phyloP scores from a whole-genome alignment of 2,329 filamentous ascomycete species.

The Phaeosphaeriaceae sp. region DNA sequence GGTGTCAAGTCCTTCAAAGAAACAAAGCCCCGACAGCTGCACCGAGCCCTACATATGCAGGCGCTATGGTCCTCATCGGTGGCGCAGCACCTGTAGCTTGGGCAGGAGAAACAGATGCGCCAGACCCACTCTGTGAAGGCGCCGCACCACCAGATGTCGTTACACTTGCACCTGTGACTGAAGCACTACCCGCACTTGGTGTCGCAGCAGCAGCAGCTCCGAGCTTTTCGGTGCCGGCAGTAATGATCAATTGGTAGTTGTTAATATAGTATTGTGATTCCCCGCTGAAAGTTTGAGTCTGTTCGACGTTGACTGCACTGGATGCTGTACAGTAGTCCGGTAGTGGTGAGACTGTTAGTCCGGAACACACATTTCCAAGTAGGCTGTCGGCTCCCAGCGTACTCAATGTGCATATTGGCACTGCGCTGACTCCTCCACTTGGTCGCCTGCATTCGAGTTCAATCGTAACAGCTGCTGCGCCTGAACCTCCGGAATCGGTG shows the following conservation, averaged over 20 bases:
- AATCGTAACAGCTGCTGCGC: slow-evolving; percentile 14
- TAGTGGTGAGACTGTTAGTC: slow-evolving; percentile 6
- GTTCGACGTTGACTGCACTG: slow-evolving; percentile 4
- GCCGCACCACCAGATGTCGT: slow-evolving; percentile 5
- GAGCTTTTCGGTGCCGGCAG: slow-evolving; percentile 36
- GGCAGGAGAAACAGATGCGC: slow-evolving; percentile 3
- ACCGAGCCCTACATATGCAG: slow-evolving; percentile 38
- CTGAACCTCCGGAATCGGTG: slow-evolving; percentile 5
- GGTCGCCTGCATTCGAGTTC: slow-evolving; percentile 19
- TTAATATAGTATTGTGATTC: slow-evolving; percentile 19
- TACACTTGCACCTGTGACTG: slow-evolving; percentile 9
- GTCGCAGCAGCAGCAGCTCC: slow-evolving; percentile 30
- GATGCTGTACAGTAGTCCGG: slow-evolving; percentile 17
- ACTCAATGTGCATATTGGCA: slow-evolving; percentile 23
- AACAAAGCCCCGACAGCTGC: slow-evolving; percentile 35
- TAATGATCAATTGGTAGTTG: slow-evolving; percentile 34
- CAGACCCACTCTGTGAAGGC: slow-evolving; percentile 5
- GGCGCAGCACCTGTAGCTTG: slow-evolving; percentile 26
- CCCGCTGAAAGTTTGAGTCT: slow-evolving; percentile 18
- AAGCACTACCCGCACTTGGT: slow-evolving; percentile 19
- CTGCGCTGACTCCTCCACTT: slow-evolving; percentile 14
- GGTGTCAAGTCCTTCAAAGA: slow-evolving; percentile 13
- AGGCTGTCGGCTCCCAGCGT: slow-evolving; percentile 13
- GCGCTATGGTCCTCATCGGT: slow-evolving; percentile 26
- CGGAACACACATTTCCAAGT: slow-evolving; percentile 16